Percentiles rank a stretch among this genome's conserved stretches.
Conservation (phyloP, 495 filamentous ascomycete genomes). For the Aspergillus asperescens region DNA sequence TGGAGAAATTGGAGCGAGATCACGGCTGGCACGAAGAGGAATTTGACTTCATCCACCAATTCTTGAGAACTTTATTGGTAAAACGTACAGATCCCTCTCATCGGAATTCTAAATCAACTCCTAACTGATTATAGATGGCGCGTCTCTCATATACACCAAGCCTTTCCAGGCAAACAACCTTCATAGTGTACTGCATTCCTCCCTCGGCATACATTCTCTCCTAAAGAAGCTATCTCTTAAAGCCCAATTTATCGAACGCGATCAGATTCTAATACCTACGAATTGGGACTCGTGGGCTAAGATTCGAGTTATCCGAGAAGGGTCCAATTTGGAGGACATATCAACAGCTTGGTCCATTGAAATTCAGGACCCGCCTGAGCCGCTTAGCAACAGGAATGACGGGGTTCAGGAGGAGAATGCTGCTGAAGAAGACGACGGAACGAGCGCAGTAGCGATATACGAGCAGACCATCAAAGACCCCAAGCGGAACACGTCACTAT, state of each 20-base stretch:
- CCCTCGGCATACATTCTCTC: conserved; percentile 83
- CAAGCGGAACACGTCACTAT: conserved; percentile 51
- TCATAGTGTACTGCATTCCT: conserved; percentile 78
- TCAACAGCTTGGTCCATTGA: conserved; percentile 82
- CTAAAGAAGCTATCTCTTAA: conserved; percentile 77
- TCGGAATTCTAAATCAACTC: neutral
- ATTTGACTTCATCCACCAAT: conserved; percentile 88
- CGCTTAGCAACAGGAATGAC: conserved; percentile 21
- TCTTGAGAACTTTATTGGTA: conserved; percentile 76
- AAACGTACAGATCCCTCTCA: conserved; percentile 56
- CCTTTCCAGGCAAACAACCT: conserved; percentile 73
- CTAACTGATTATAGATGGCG: conserved; percentile 60
- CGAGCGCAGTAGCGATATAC: conserved; percentile 63
- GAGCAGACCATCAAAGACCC: conserved; percentile 75
- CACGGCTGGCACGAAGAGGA: conserved; percentile 90
- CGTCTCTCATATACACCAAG: conserved; percentile 85
- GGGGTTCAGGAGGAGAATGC: conserved; percentile 15
- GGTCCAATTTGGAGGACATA: conserved; percentile 84
- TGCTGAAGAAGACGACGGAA: conserved; percentile 32
- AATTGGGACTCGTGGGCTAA: conserved; percentile 99
- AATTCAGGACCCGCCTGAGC: conserved; percentile 53
- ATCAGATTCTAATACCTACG: conserved; percentile 87
- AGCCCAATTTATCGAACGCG: conserved; percentile 92
- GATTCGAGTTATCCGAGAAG: conserved; percentile 88
- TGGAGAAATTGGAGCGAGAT: conserved; percentile 79